Conservation (phyloP, 2,329 filamentous ascomycete species). For the Huntiella moniliformis region DNA sequence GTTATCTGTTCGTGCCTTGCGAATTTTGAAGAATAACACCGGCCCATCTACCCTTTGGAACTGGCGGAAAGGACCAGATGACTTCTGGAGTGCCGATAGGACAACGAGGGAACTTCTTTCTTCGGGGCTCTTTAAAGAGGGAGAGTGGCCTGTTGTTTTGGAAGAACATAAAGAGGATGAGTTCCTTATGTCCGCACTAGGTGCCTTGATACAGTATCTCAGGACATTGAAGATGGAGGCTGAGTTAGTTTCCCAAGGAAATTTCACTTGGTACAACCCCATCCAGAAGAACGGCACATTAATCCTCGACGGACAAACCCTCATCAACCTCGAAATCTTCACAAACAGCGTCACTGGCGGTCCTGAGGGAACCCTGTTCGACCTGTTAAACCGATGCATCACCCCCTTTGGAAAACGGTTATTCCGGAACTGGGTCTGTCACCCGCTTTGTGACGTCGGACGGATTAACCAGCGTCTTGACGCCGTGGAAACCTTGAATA, state of each 20-base stretch:
- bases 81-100: slow-evolving; percentile 80
- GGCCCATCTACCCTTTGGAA: slow-evolving; percentile 91
- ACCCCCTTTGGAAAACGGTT: slow-evolving; percentile 94
- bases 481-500: slow-evolving; percentile 82
- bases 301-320: slow-evolving; percentile 82
- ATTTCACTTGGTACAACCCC: slow-evolving; percentile 81
- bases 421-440: slow-evolving; percentile 93
- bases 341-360: slow-evolving; percentile 81
- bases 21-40: slow-evolving; percentile 93
- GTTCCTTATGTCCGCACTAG: slow-evolving; percentile 73
- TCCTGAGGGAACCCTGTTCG: slow-evolving; percentile 70
- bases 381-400: slow-evolving; percentile 78
- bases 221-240: slow-evolving; percentile 73
- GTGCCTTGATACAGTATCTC: slow-evolving; percentile 75
- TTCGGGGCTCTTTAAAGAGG: slow-evolving; percentile 60
- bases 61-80: slow-evolving; percentile 63
- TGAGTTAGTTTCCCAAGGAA: slow-evolving; percentile 70
- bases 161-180: slow-evolving; percentile 59
- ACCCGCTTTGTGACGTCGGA: slow-evolving; percentile 68
- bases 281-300: slow-evolving; percentile 81
- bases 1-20: slow-evolving; percentile 71
- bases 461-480: slow-evolving; percentile 90
- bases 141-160: slow-evolving; percentile 58
- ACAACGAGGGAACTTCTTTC: slow-evolving; percentile 65
- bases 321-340: slow-evolving; percentile 97